Evolutionary conservation across 257 asterid genomes (phyloP).

Genomic region (Lycium barbarum): DNA sequence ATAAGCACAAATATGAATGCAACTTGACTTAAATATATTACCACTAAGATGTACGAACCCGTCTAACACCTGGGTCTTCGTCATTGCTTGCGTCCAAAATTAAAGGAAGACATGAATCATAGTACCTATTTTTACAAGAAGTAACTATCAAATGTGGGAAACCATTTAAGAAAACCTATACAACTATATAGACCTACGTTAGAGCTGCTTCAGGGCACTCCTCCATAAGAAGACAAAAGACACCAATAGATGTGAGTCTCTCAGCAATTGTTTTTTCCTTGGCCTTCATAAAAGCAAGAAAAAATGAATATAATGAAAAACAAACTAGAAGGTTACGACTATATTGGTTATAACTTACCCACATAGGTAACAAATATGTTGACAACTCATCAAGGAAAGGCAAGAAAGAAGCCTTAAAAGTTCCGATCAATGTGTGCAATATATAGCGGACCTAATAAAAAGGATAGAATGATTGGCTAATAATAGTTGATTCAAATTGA

Average conservation of each 20-base stretch:
- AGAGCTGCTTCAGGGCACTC: conserved; percentile 87
- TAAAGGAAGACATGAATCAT: conserved; percentile 89
- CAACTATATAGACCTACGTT: conserved; percentile 48
- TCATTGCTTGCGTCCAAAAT: conserved; percentile 98
- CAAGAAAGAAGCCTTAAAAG: conserved; percentile 83
- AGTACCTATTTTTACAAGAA: conserved; percentile 63
- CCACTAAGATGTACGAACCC: conserved; percentile 53
- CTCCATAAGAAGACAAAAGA: conserved; percentile 94
- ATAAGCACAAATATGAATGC: background rate
- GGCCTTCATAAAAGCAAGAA: conserved; percentile 54
- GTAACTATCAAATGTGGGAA: background rate
- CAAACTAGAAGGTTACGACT: conserved; percentile 4
- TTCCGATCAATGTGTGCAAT: conserved; percentile 35
- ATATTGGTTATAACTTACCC: conserved; percentile 65
- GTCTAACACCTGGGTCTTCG: conserved; percentile 87
- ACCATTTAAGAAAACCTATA: background rate
- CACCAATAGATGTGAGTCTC: conserved; percentile 90
- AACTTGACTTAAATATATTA: background rate
- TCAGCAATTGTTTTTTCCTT: conserved; percentile 93
- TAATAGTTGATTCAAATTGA: no score
- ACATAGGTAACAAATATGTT: conserved; percentile 91
- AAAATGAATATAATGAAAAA: background rate
- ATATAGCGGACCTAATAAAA: conserved; percentile 83
- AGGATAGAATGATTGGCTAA: background rate
- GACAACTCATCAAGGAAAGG: conserved; percentile 91